A percentile compares a stretch with the other conserved stretches of the same genome.
These are phyloP conservation scores for Tulasnella calospora DNA, from an alignment of 768 basidiomycete genomes.

Conservation along the genomic window DNA sequence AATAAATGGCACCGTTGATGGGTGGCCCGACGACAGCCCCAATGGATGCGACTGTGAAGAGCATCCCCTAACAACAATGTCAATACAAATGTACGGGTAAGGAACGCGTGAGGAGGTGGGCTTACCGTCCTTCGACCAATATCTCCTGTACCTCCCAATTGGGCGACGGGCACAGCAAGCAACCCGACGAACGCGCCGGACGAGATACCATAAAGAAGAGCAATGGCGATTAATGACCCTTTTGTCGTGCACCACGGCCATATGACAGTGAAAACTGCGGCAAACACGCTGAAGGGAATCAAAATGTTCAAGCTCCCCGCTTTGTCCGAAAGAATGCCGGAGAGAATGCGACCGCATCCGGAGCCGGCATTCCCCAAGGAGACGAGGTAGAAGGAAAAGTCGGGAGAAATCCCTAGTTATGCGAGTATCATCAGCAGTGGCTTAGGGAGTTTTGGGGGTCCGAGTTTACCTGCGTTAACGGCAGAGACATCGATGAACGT, in stretches of 20 bases:
- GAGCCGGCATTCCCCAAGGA: conserved; percentile 34
- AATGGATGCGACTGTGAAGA: conserved; percentile 24
- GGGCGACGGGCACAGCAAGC: conserved; percentile 25
- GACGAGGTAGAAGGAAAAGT: conserved; percentile 31
- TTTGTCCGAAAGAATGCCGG: conserved; percentile 34
- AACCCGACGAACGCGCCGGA: conserved; percentile 50
- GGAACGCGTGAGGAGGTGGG: not conserved
- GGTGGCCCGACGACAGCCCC: conserved; percentile 27
- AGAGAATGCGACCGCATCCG: conserved; percentile 33
- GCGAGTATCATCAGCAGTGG: not conserved
- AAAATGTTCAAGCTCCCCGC: conserved; percentile 62
- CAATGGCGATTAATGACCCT: conserved; percentile 48
- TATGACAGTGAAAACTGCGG: conserved; percentile 55
- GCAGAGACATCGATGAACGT: conserved; percentile 31
- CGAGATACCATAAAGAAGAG: conserved; percentile 62
- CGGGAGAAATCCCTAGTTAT: conserved; percentile 22
- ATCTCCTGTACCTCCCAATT: conserved; percentile 22
- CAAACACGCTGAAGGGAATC: conserved; percentile 54
- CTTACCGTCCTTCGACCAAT: conserved; percentile 26
- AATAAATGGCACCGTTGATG: conserved; percentile 28
- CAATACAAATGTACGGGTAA: not conserved
- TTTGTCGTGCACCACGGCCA: conserved; percentile 62
- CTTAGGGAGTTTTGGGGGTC: not conserved
- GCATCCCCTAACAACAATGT: conserved; percentile 21
- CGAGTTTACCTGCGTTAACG: not conserved